Evolutionary conservation across 2,329 filamentous ascomycete species (phyloP).

Genomic region (Biscogniauxia sp.): DNA sequence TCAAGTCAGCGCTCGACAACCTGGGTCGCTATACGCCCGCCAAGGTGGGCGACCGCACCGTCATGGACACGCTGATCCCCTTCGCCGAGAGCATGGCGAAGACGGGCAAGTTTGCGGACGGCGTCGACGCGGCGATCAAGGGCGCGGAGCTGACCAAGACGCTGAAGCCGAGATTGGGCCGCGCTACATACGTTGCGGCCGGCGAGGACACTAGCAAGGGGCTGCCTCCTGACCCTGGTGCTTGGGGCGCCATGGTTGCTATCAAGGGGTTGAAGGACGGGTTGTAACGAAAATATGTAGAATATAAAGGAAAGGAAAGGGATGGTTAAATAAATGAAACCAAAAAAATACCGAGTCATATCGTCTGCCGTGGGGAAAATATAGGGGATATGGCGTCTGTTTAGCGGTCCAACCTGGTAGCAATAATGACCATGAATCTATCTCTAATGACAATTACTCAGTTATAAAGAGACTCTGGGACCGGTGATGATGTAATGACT

Average conservation of each 20-base stretch:
- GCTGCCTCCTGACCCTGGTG: slow-evolving; percentile 66
- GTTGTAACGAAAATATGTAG: slow-evolving; percentile 11
- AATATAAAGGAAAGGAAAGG: not conserved
- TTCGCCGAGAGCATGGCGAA: slow-evolving; percentile 46
- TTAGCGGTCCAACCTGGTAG: not conserved
- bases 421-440: not conserved
- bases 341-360: not conserved
- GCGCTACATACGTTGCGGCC: slow-evolving; percentile 66
- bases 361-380: too few relatives aligned
- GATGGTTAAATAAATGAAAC: not conserved
- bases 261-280: slow-evolving; percentile 39
- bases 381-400: too few relatives aligned
- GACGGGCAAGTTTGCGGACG: slow-evolving; percentile 51
- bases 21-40: slow-evolving; percentile 54
- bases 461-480: not conserved
- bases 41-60: slow-evolving; percentile 53
- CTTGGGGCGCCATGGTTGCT: slow-evolving; percentile 64
- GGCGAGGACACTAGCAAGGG: slow-evolving; percentile 49
- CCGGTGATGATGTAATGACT: too few relatives aligned
- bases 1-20: slow-evolving; percentile 43
- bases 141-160: slow-evolving; percentile 63
- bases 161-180: slow-evolving; percentile 63
- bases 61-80: slow-evolving; percentile 57
- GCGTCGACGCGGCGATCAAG: slow-evolving; percentile 55
- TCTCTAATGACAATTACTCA: not conserved